Base-by-base conservation (phyloP, 2,329 filamentous ascomycete species). In the Ophiocordyceps camponoti-saundersi region DNA sequence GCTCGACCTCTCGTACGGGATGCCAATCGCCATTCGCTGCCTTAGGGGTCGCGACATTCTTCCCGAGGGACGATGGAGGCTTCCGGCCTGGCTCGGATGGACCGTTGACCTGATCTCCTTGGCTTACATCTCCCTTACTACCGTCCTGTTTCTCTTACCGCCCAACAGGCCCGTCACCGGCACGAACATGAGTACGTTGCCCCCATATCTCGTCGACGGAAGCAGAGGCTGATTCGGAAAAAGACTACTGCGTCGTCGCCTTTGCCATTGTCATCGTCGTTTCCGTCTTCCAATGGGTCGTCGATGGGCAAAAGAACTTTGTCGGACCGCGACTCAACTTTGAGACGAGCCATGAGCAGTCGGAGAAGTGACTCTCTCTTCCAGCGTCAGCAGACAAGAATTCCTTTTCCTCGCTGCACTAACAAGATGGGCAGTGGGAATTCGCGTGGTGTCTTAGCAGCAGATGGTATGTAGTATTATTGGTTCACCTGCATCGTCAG, bases 121-220 rank as follows among this genome's bases (percentile, higher is more conserved):
- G 20, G 67, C 65, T 0, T 86, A 82, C 55, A 76, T 80, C 2
- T 61, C 75, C 10, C 62, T 86, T 6, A 85, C 80, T 0, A 85
- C 79, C 0, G 75, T 86, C 0, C 68, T 87, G 0, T 86, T 86
- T 60, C 65, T 85, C 29, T 84, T 86, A 57, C 82, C 82, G 1
- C 80, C 82, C 0, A 71, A 68, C 0, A 54, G 79, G 3, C 80
- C 80, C 1, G 79, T 81, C 0, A 75, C 75, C 0, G 72, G 73
- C 2, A 76, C 67, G 52, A 84, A 74, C 58, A 86, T 86, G 82
- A 87, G 55, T 57, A 45, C 2, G 53, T 45, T n/a, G 11, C 11
- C 13, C 30, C 11, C 13, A 3, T 12, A 3, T 15, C 30, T 11
- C 30, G 30, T 6, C 11, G 30, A 12, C 11, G 11, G 34, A n/a